phyloP scores from a whole-genome alignment of 257 asterid genomes.

The Primulina tabacum region DNA sequence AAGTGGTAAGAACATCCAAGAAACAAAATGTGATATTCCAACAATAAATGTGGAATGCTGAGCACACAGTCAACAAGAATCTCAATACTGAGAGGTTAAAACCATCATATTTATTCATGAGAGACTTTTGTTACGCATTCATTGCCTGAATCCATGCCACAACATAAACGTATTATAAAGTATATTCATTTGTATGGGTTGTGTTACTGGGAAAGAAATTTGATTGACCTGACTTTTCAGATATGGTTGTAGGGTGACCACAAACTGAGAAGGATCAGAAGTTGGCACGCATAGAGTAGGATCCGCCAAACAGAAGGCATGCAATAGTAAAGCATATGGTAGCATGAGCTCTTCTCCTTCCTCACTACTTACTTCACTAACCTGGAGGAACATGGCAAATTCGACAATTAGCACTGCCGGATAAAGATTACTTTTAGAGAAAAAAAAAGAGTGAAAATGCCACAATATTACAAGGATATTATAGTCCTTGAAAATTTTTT shows the following conservation, averaged over 20 bases:
- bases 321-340: constrained; percentile 85
- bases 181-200: not conserved
- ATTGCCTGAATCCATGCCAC: not conserved
- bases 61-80: not conserved
- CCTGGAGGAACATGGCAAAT: constrained; percentile 48
- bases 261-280: constrained; percentile 95
- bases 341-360: constrained; percentile 84
- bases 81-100: not conserved
- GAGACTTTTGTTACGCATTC: not conserved
- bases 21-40: not conserved
- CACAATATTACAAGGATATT: constrained; percentile 9
- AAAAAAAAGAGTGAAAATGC: constrained; percentile 8
- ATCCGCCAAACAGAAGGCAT: constrained; percentile 88
- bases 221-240: constrained; percentile 81
- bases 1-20: not conserved
- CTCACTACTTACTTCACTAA: constrained; percentile 61
- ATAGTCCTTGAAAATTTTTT: not conserved
- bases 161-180: not conserved
- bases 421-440: constrained; percentile 11
- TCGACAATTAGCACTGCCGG: constrained; percentile 14
- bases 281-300: constrained; percentile 90
- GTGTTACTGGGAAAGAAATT: constrained; percentile 7
- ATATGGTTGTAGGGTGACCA: constrained; percentile 90
- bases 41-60: not conserved
- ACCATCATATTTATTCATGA: not conserved